These are phyloP conservation scores for Penicillium coprophilum DNA, from an alignment of 495 filamentous ascomycete genomes.

Conservation along the genomic window DNA sequence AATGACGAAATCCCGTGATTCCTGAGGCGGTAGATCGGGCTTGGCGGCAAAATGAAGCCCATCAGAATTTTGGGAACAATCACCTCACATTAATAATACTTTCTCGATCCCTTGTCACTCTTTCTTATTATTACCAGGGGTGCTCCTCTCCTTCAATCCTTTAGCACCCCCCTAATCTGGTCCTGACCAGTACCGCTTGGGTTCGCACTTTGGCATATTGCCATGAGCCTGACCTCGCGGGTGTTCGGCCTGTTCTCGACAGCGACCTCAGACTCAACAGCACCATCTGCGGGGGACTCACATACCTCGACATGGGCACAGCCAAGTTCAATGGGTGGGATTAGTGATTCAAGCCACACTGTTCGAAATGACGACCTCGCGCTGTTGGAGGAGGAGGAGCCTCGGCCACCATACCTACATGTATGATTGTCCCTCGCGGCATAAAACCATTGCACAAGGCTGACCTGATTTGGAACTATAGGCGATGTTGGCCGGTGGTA, in stretches of 20 bases:
- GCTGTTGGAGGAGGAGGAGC: conserved; percentile 47
- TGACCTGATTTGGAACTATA: conserved; percentile 34
- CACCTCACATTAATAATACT: conserved; percentile 14
- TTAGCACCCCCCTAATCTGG: conserved; percentile 26
- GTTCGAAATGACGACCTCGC: conserved; percentile 16
- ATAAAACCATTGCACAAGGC: not conserved
- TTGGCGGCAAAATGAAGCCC: conserved; percentile 39
- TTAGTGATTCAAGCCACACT: conserved; percentile 15
- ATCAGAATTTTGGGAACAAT: conserved; percentile 39
- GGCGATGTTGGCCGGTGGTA: conserved; percentile 92
- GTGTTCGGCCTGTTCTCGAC: conserved; percentile 46
- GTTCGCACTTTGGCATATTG: conserved; percentile 37
- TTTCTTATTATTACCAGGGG: conserved; percentile 19
- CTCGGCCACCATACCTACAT: conserved; percentile 63
- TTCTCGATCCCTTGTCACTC: conserved; percentile 24
- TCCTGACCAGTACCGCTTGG: conserved; percentile 35
- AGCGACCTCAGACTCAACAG: conserved; percentile 30
- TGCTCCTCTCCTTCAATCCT: conserved; percentile 18
- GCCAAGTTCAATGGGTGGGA: not conserved
- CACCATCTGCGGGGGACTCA: conserved; percentile 18
- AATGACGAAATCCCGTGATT: conserved; percentile 16
- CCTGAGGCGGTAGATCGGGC: conserved; percentile 31
- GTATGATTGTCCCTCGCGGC: conserved; percentile 41
- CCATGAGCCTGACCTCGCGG: conserved; percentile 50
- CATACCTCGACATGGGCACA: conserved; percentile 11